Base-by-base conservation (phyloP, 73 alveolate species). In the Blepharisma japonicum region DNA sequence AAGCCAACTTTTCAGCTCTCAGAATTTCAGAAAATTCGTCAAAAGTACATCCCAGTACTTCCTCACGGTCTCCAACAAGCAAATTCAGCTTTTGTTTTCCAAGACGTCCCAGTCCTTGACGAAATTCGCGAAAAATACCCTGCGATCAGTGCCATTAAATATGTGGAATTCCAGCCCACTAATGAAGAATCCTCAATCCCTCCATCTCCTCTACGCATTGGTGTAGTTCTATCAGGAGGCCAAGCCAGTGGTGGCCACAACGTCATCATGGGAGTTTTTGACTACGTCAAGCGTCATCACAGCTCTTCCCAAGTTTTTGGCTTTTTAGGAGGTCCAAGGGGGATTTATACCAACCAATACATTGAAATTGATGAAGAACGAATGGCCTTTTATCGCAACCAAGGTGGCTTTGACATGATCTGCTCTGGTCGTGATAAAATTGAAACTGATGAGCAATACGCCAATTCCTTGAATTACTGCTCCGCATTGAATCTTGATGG, bases 161-260 rank as follows among this genome's bases (percentile, higher is more conserved):
- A 80, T 46, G 45, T 84, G 6, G 84, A 80, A 56, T 56, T 84
- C 42, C n/a, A 67, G 45, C 20, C 55, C 46, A 20, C 38, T 32
- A 68, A 23, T 85, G 87, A 27, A 77, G 50, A 39, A 20, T 21
- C 53, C 87, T 80, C 32, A 70, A 74, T 18, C 5, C 79, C 20
- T 67, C 79, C 23, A 55, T 38, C 38, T 84, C 91, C 27, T 71
- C 80, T 46, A 84, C 68, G 61, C 77, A 77, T 54, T 80, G 81
- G 9, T 81, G 82, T 11, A 42, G 94, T 85, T n/a, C 89, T 92
- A 0, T 83, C 95, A 71, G 98, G 97, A 27, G 98, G 97, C 21
- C 90, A 96, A 81, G 99, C 99, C 38, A 97, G 99, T 0, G 99
- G 99, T 56, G 99, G 99, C 8, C 99, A 97, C 84, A 97, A 97